Evolutionary conservation across 257 asterid genomes (phyloP).

Genomic region (Solanum clarkiae): DNA sequence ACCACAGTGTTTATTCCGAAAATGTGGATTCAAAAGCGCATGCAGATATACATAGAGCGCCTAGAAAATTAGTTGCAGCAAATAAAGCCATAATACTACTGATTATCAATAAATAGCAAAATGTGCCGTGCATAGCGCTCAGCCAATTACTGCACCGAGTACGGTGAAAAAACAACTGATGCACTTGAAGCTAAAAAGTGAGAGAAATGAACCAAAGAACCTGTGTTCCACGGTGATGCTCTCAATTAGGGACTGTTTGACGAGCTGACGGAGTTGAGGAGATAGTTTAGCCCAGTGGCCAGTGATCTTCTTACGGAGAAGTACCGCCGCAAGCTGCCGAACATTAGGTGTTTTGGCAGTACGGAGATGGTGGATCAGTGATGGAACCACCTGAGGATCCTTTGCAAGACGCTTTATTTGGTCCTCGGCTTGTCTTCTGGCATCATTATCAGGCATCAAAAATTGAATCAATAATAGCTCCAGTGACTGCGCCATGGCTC

Average conservation of each 20-base stretch:
- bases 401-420: slow-evolving; percentile 88
- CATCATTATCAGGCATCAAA: slow-evolving; percentile 96
- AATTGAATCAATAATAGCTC: slow-evolving; percentile 83
- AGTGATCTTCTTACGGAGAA: slow-evolving; percentile 94
- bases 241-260: slow-evolving; percentile 81
- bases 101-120: not conserved
- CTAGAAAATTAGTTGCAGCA: not conserved
- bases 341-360: slow-evolving; percentile 98
- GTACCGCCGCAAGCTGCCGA: slow-evolving; percentile 94
- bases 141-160: not conserved
- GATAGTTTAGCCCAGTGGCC: slow-evolving; percentile 93
- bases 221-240: slow-evolving; percentile 97
- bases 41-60: not conserved
- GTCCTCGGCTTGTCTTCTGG: slow-evolving; percentile 98
- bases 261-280: slow-evolving; percentile 63
- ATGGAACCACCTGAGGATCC: slow-evolving; percentile 99
- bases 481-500: slow-evolving; percentile 79
- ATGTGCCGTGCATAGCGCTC: not conserved
- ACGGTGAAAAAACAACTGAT: no score
- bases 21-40: not conserved
- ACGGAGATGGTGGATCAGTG: slow-evolving; percentile 81
- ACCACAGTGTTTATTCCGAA: not conserved
- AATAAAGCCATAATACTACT: not conserved
- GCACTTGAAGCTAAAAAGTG: not conserved
- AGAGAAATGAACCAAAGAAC: slow-evolving; percentile 13